Evolutionary conservation across 2,329 filamentous ascomycete species (phyloP), one percentile per base, ranked within the genome.

Genomic region (Ascochyta viciae-villosae): DNA sequence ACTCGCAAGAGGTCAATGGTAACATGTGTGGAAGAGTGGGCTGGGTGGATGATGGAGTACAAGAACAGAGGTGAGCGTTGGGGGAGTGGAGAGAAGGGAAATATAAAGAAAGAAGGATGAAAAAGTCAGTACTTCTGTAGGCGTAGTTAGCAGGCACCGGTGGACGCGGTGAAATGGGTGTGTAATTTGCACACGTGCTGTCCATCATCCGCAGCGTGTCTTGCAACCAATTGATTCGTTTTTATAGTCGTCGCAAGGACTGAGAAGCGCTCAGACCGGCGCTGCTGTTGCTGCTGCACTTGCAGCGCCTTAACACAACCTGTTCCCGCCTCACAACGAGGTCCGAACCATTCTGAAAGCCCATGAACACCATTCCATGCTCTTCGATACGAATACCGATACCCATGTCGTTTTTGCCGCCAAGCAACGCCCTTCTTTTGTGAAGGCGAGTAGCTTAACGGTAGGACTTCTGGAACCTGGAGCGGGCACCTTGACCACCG

Each of bases 381-480:
- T 65, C 61, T 61, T 41, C 64, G 58, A 65, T 58, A 50, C 65
- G 59, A 33, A 12, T 16, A 10, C 15, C 42, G 10, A 23, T 16
- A 15, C 33, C 10, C 2, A 23, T 31, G 8, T 44, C 45, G 15
- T 43, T 33, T 19, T 22, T 22, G 26, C 42, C 42, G 42, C 31
- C 42, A 34, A 35, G 29, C 29, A 10, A 15, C n/a, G 19, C 45
- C 35, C 16, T 23, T 13, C 37, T 23, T 10, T 9, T 39, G 16
- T 10, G 27, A 16, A 40, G 38, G 34, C 39, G 54, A 52, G 50
- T 58, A 65, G 65, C 71, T 92, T 94, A 96, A 93, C 93, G 92
- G 89, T 97, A 96, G 73, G 93, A 96, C 87, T 97, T 97, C 87
- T 98, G 94, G 93, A 92, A 98, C 80, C 93, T 90, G 78, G 94